Conservation (phyloP, 768 basidiomycete species). For the Agaricus sinodeliciosus region DNA sequence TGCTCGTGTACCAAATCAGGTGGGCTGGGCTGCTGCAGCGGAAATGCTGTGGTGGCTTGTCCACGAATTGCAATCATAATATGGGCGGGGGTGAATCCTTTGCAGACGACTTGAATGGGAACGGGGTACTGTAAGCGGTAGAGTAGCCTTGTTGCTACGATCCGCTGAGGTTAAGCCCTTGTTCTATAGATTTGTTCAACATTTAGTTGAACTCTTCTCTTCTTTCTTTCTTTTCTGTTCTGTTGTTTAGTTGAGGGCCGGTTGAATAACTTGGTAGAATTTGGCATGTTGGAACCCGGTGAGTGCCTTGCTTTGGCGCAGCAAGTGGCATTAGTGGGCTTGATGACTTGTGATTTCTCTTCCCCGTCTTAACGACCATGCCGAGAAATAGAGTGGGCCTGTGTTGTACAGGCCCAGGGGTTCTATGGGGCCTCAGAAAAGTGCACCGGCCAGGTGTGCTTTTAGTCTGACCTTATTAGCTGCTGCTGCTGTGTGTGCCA, state of each 20-base stretch:
- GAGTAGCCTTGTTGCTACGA: slow-evolving; percentile 77
- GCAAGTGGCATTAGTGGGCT: not conserved
- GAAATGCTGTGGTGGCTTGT: slow-evolving; percentile 50
- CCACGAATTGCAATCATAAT: slow-evolving; percentile 56
- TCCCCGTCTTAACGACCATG: too few relatives aligned
- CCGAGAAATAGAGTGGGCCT: not conserved
- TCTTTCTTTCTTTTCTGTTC: slow-evolving; percentile 18
- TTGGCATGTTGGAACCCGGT: too few relatives aligned
- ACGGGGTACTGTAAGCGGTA: slow-evolving; percentile 72
- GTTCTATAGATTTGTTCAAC: slow-evolving; percentile 45
- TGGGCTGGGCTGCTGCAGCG: slow-evolving; percentile 38
- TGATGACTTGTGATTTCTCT: slow-evolving; percentile 10
- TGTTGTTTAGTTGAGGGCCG: slow-evolving; percentile 8
- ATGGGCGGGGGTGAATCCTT: slow-evolving; percentile 70
- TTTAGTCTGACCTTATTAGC: too few relatives aligned
- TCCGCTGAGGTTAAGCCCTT: slow-evolving; percentile 71
- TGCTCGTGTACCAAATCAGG: slow-evolving; percentile 65
- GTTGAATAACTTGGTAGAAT: too few relatives aligned
- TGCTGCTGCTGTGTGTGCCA: too few relatives aligned
- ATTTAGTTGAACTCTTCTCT: slow-evolving; percentile 35
- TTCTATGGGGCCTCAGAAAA: not conserved
- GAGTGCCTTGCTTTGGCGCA: too few relatives aligned
- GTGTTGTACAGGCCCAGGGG: not conserved
- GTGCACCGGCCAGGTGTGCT: not conserved
- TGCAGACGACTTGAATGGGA: slow-evolving; percentile 75